Evolutionary conservation across 352 stramenopile genomes (phyloP).

Genomic region (Pythium aquatile): DNA sequence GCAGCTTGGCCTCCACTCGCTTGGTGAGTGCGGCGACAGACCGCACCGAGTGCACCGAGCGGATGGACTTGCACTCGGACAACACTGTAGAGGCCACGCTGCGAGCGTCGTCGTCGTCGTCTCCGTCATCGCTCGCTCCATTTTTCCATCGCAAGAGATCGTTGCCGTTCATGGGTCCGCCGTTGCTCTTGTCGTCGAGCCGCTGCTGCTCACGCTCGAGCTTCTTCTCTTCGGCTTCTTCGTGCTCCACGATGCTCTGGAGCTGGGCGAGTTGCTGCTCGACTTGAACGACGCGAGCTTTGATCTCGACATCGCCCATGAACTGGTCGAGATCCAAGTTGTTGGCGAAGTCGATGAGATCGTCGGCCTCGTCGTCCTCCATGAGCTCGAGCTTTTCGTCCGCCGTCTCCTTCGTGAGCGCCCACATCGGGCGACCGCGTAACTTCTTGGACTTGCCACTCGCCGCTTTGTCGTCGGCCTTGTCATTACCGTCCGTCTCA

Average conservation of each 20-base stretch:
- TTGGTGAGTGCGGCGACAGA: slow-evolving; percentile 74
- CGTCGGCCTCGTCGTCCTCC: slow-evolving; percentile 84
- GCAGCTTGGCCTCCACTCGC: slow-evolving; percentile 70
- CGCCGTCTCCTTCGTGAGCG: slow-evolving; percentile 83
- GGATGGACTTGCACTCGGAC: slow-evolving; percentile 86
- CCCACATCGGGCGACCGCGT: slow-evolving; percentile 85
- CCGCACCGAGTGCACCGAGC: slow-evolving; percentile 78
- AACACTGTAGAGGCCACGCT: slow-evolving; percentile 77
- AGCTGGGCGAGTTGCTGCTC: slow-evolving; percentile 90
- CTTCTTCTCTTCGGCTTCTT: slow-evolving; percentile 82
- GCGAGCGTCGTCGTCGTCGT: slow-evolving; percentile 60
- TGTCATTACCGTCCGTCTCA: slow-evolving; percentile 20
- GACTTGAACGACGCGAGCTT: slow-evolving; percentile 78
- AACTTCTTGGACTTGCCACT: slow-evolving; percentile 30
- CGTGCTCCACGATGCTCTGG: slow-evolving; percentile 76
- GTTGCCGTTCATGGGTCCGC: slow-evolving; percentile 45
- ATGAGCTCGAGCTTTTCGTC: slow-evolving; percentile 73
- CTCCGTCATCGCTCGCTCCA: slow-evolving; percentile 18
- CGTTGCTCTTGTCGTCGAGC: slow-evolving; percentile 54
- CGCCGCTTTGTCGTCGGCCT: slow-evolving; percentile 23
- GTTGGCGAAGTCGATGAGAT: slow-evolving; percentile 93
- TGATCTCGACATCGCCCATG: slow-evolving; percentile 90
- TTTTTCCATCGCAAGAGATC: slow-evolving; percentile 47
- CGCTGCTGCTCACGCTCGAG: slow-evolving; percentile 75
- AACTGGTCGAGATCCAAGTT: slow-evolving; percentile 94